Evolutionary conservation across 179 eudicot genomes (phyloP), one percentile per base, ranked within the genome.

Genomic region (Carnegiea gigantea): DNA sequence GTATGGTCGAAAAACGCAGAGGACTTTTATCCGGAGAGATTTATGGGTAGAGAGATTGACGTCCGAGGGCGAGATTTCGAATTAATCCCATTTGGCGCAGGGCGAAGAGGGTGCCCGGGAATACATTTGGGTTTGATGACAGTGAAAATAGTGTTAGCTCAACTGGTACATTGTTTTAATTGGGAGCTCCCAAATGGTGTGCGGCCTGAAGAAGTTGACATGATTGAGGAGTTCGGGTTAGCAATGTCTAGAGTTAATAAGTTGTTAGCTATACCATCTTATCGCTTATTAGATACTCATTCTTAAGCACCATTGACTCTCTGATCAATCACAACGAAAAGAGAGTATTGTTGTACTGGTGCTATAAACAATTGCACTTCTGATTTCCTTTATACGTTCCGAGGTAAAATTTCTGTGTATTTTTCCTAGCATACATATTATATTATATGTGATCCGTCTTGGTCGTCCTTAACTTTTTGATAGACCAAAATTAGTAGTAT

Each of bases 191-290:
- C 81, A 1, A 13, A 71, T 15, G 81, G 70, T 11, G 26, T 76
- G 83, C 21, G 46, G 9, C 79, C 83, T 0, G 53, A 78, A 60
- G 68, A 86, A 4, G 21, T 86, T 65, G 82, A 86, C 23, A 86
- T 83, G 85, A 77, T 54, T 80, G 88, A 86, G 13, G 78, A 73
- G 24, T 83, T 86, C 30, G 85, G 88, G 2, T 46, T 86, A 14
- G 11, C 88, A 9, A 28, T 86, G 53, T 68, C 79, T 12, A 81
- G 68, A 65, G 79, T 60, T 10, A 68, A 12, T 13, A 49, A 76
- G 75, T 33, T 81, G 65, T 49, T 62, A 5, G 79, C 78, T 0
- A 49, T 64, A 30, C 83, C 83, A n/a, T 76, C 79, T 1, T 81
- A 75, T 49, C 83, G 78, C 21, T 15, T 81, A 4, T 3, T 3